phyloP scores from a whole-genome alignment of 2,329 filamentous ascomycete genomes.

The Aspergillus sp. region DNA sequence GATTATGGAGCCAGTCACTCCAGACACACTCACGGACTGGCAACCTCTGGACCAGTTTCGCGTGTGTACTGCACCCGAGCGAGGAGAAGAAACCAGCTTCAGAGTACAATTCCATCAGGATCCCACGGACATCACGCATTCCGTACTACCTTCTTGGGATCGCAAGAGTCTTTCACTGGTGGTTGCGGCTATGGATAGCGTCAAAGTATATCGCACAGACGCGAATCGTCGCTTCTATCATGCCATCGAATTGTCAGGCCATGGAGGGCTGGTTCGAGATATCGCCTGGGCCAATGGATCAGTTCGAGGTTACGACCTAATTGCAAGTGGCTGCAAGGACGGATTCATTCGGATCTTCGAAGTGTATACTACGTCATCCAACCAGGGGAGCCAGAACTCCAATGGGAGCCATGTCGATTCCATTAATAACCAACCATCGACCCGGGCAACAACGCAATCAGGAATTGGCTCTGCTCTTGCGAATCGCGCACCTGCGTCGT shows the following conservation, averaged over 20 bases:
- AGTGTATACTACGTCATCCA: slow-evolving; percentile 38
- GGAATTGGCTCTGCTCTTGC: slow-evolving; percentile 45
- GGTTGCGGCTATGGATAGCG: slow-evolving; percentile 79
- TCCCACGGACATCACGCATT: slow-evolving; percentile 67
- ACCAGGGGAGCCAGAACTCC: slow-evolving; percentile 26
- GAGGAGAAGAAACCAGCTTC: slow-evolving; percentile 86
- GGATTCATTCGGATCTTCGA: slow-evolving; percentile 88
- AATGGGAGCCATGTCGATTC: slow-evolving; percentile 29
- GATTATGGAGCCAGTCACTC: slow-evolving; percentile 81
- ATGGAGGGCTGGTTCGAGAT: slow-evolving; percentile 77
- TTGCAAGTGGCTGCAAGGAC: slow-evolving; percentile 92
- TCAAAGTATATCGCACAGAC: slow-evolving; percentile 79
- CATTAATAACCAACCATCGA: slow-evolving; percentile 27
- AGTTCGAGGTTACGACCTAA: slow-evolving; percentile 82
- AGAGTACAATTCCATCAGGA: slow-evolving; percentile 86
- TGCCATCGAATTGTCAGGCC: slow-evolving; percentile 71
- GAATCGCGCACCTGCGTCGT: slow-evolving; percentile 31
- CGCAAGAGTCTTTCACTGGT: slow-evolving; percentile 76
- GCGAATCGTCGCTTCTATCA: slow-evolving; percentile 78
- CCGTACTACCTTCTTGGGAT: slow-evolving; percentile 77
- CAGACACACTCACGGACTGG: slow-evolving; percentile 78
- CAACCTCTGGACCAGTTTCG: slow-evolving; percentile 72
- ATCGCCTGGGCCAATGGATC: slow-evolving; percentile 91
- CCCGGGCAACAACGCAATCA: slow-evolving; percentile 37
- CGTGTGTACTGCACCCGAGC: slow-evolving; percentile 66